A percentile compares a stretch with the other conserved stretches of the same genome.
phyloP scores from a whole-genome alignment of 306 rosid species.

The Canavalia gladiata region DNA sequence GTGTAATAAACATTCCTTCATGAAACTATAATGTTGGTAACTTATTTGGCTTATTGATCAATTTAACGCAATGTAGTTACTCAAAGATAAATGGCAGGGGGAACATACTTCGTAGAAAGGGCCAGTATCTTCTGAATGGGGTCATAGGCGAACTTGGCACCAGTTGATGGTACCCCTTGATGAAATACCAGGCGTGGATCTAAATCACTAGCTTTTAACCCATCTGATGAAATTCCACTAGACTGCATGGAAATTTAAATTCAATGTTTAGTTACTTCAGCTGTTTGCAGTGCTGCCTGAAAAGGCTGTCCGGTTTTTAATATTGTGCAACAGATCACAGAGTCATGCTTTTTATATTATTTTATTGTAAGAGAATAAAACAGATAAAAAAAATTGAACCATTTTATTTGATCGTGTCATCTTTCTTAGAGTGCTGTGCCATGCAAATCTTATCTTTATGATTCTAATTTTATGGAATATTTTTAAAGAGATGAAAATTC shows the following conservation, averaged over 20 bases:
- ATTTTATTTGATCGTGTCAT: background rate
- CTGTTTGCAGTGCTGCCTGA: background rate
- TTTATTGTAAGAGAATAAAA: background rate
- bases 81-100: constrained; percentile 34
- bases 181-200: constrained; percentile 72
- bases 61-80: background rate
- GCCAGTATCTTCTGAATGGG: constrained; percentile 74
- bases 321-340: background rate
- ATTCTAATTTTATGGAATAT: background rate
- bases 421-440: background rate
- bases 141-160: constrained; percentile 73
- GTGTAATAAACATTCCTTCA: constrained; percentile 18
- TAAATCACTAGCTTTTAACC: constrained; percentile 64
- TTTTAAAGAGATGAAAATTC: too few relatives aligned
- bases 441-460: background rate
- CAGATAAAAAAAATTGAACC: background rate
- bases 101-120: constrained; percentile 77
- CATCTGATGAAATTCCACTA: constrained; percentile 60
- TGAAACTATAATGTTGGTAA: background rate
- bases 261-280: constrained; percentile 1
- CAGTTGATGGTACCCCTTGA: constrained; percentile 78
- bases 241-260: constrained; percentile 56
- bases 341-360: background rate
- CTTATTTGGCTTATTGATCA: background rate
- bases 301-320: background rate